Evolutionary conservation across 169 alveolate species (phyloP).

Genomic region (Perkinsus olseni): DNA sequence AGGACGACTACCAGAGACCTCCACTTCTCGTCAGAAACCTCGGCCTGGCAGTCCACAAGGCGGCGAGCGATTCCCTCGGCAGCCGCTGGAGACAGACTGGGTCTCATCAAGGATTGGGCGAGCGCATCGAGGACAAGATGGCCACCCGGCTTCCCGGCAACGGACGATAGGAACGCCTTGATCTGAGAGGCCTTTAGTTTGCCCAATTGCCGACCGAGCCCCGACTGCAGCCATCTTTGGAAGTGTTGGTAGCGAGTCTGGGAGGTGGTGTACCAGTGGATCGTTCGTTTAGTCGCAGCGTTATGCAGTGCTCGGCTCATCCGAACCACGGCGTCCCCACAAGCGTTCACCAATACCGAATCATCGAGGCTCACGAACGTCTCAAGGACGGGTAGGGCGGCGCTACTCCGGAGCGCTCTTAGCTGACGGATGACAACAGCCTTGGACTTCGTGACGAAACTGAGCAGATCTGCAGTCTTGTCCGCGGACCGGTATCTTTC

Average conservation of each 20-base stretch:
- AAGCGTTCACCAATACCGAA: neutral
- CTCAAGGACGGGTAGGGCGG: neutral
- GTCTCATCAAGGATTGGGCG: neutral
- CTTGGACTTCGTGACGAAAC: neutral
- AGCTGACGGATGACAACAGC: neutral
- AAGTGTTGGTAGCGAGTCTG: neutral
- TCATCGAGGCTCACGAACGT: neutral
- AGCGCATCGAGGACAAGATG: neutral
- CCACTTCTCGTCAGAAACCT: neutral
- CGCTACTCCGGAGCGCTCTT: neutral
- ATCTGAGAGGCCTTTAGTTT: neutral
- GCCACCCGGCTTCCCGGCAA: neutral
- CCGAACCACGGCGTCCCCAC: neutral
- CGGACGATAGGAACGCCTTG: neutral
- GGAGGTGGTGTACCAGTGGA: neutral
- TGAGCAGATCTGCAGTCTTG: neutral
- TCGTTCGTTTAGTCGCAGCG: neutral
- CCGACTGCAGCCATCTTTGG: neutral
- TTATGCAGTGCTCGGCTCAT: neutral
- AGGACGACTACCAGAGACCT: neutral
- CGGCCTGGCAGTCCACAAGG: neutral
- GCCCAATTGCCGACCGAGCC: neutral
- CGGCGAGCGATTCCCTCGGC: neutral
- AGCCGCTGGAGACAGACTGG: neutral
- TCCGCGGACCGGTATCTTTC: neutral